Evolutionary conservation across 2,329 filamentous ascomycete genomes (phyloP).

Genomic region (Ceratocystis eucalypticola): DNA sequence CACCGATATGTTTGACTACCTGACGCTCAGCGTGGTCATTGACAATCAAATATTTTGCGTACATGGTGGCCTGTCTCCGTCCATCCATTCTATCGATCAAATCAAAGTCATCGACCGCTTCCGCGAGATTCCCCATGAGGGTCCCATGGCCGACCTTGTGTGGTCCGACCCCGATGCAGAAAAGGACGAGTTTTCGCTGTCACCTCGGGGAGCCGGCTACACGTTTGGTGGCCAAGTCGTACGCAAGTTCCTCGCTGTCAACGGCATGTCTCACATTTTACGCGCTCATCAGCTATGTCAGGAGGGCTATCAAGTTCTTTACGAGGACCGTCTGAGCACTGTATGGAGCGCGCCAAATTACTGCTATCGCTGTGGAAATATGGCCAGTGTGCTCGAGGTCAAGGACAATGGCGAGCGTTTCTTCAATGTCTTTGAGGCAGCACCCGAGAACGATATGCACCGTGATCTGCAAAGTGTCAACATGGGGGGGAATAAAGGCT

Average conservation of each 20-base stretch:
- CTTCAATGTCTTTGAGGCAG: conserved; percentile 96
- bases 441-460: conserved; percentile 85
- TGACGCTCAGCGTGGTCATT: conserved; percentile 92
- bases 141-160: conserved; percentile 97
- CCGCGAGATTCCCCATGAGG: conserved; percentile 95
- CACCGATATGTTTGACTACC: conserved; percentile 98
- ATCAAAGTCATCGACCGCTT: conserved; percentile 99
- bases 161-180: conserved; percentile 99
- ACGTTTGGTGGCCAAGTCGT: conserved; percentile 97
- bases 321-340: conserved; percentile 85
- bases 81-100: conserved; percentile 96
- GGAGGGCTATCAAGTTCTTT: conserved; percentile 93
- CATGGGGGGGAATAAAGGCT: conserved; percentile 51
- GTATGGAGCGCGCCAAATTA: conserved; percentile 98
- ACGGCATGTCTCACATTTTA: conserved; percentile 93
- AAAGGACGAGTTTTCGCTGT: conserved; percentile 89
- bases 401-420: conserved; percentile 83
- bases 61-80: conserved; percentile 77
- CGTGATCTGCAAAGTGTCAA: conserved; percentile 68
- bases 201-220: conserved; percentile 85
- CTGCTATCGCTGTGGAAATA: conserved; percentile 89
- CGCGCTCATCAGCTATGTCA: conserved; percentile 97
- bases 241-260: conserved; percentile 94
- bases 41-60: conserved; percentile 99
- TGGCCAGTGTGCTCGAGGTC: conserved; percentile 93